These are phyloP conservation scores for Chlorella sp. DNA, from an alignment of 139 green algal species.

Conservation along the genomic window DNA sequence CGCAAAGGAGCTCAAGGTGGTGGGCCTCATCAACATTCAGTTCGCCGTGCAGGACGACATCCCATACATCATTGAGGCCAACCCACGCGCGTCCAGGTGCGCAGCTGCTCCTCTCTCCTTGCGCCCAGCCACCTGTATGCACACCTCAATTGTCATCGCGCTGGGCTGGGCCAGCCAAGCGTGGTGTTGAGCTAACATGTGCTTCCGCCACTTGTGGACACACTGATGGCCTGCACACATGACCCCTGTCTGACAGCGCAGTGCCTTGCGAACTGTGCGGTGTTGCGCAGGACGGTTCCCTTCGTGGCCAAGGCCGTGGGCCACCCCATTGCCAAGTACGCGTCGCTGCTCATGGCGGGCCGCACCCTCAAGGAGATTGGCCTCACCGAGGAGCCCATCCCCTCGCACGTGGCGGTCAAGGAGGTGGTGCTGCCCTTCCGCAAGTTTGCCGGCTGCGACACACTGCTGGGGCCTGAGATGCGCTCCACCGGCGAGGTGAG, in stretches of 20 bases:
- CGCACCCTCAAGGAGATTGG: conserved; percentile 74
- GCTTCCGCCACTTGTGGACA: too few relatives aligned
- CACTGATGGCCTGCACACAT: too few relatives aligned
- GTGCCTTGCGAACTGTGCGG: too few relatives aligned
- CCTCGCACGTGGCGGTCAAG: conserved; percentile 94
- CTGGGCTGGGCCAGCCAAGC: too few relatives aligned
- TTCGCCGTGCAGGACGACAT: conserved; percentile 83
- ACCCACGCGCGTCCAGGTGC: conserved; percentile 83
- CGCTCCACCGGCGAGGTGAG: conserved; percentile 79
- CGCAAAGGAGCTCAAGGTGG: conserved; percentile 82
- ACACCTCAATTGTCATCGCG: too few relatives aligned
- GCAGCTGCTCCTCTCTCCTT: too few relatives aligned
- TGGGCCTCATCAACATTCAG: conserved; percentile 99
- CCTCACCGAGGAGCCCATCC: conserved; percentile 82
- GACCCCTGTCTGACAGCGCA: too few relatives aligned
- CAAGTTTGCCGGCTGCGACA: conserved; percentile 96
- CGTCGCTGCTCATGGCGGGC: conserved; percentile 90
- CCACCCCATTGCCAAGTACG: conserved; percentile 95
- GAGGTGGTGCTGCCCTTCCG: conserved; percentile 98
- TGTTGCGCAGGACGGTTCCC: conserved; percentile 88
- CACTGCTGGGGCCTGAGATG: conserved; percentile 98
- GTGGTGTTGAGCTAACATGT: too few relatives aligned
- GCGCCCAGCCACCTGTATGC: too few relatives aligned
- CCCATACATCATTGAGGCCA: conserved; percentile 99
- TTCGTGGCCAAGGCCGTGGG: conserved; percentile 98